Conservation (phyloP, 805 yeast species). For the Hanseniaspora pseudoguilliermondii region DNA sequence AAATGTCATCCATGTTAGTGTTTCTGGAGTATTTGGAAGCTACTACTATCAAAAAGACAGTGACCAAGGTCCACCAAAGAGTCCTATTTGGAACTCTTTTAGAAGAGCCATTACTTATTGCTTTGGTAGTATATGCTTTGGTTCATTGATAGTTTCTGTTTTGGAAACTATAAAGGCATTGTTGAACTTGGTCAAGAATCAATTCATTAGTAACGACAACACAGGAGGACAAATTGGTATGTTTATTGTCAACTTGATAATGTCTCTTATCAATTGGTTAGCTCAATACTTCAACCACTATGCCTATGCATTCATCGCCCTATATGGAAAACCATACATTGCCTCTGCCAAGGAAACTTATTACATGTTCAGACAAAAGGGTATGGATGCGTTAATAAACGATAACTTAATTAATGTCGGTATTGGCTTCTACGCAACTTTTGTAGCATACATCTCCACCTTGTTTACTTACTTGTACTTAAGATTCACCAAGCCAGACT, state of each 20-base stretch:
- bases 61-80: slow-evolving; percentile 64
- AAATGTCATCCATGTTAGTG: slow-evolving; percentile 67
- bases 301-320: slow-evolving; percentile 75
- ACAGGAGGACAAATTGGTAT: slow-evolving; percentile 40
- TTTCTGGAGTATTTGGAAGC: slow-evolving; percentile 75
- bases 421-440: slow-evolving; percentile 58
- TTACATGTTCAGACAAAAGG: slow-evolving; percentile 62
- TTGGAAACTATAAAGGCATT: slow-evolving; percentile 54
- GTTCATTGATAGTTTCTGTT: slow-evolving; percentile 59
- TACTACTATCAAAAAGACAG: slow-evolving; percentile 77
- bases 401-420: slow-evolving; percentile 75
- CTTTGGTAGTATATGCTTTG: slow-evolving; percentile 82
- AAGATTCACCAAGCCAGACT: slow-evolving; percentile 52
- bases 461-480: slow-evolving; percentile 55
- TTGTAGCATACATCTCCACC: slow-evolving; percentile 56
- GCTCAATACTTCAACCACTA: slow-evolving; percentile 80
- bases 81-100: slow-evolving; percentile 73
- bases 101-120: slow-evolving; percentile 71
- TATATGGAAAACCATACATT: slow-evolving; percentile 70
- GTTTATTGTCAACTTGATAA: slow-evolving; percentile 43
- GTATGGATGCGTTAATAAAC: slow-evolving; percentile 71
- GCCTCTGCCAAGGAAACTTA: slow-evolving; percentile 72
- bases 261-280: slow-evolving; percentile 63
- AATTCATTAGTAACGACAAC: slow-evolving; percentile 39
- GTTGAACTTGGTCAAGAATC: slow-evolving; percentile 30